Evolutionary conservation across 2,329 filamentous ascomycete genomes (phyloP).

Genomic region (Colletotrichum filicis): DNA sequence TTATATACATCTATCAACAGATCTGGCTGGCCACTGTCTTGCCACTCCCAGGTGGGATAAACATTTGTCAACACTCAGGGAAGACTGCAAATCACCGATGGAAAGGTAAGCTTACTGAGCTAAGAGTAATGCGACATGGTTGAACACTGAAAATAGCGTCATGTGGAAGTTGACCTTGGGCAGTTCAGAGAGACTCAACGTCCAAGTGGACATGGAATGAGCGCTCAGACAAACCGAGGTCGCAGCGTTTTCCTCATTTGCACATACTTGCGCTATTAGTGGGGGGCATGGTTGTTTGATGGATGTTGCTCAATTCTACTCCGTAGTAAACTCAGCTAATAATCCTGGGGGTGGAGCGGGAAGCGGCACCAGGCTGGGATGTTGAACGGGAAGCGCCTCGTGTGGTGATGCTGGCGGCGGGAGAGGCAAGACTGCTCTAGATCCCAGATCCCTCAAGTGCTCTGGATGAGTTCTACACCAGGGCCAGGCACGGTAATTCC

Average conservation of each 20-base stretch:
- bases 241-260: background rate
- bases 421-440: background rate
- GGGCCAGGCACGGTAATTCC: too few species aligned
- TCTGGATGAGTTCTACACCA: too few species aligned
- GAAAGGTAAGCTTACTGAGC: background rate
- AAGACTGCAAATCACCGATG: background rate
- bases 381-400: background rate
- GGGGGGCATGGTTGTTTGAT: constrained; percentile 5
- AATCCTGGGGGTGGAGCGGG: background rate
- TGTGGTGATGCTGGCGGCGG: background rate
- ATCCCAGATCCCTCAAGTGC: too few species aligned
- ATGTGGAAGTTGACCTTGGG: background rate
- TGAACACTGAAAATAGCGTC: background rate
- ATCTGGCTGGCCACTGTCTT: background rate
- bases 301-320: background rate
- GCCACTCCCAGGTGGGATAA: background rate
- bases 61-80: background rate
- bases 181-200: too few species aligned
- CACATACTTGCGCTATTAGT: background rate
- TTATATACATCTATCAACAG: background rate
- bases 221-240: too few species aligned
- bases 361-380: too few species aligned
- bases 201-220: background rate
- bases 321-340: background rate
- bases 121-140: background rate